These are phyloP conservation scores for Corynascus novoguineensis DNA, from an alignment of 495 filamentous ascomycete species.

Conservation along the genomic window DNA sequence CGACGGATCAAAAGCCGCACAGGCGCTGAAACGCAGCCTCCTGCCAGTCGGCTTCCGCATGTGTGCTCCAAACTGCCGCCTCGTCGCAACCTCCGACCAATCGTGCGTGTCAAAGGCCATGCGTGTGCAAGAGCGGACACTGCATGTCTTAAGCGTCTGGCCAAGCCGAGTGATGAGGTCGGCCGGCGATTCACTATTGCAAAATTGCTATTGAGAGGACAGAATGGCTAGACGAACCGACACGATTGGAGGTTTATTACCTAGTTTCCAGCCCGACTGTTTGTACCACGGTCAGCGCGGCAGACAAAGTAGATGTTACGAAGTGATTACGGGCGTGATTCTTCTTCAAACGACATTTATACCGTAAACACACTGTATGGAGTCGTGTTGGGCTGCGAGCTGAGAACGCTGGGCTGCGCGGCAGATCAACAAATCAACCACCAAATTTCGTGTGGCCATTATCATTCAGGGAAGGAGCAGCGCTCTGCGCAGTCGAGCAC, in stretches of 20 bases:
- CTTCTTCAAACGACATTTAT: not conserved
- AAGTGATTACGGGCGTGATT: no score
- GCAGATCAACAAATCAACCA: conserved; percentile 21
- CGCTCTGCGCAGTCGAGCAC: not conserved
- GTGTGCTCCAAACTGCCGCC: not conserved
- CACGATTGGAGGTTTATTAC: not conserved
- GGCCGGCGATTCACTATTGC: not conserved
- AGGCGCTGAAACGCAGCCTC: not conserved
- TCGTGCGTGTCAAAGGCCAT: not conserved
- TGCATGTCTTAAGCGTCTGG: conserved; percentile 4
- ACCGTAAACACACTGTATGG: conserved; percentile 16
- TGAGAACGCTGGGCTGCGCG: conserved; percentile 16
- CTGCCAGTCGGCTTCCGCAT: conserved; percentile 9
- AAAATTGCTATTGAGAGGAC: not conserved
- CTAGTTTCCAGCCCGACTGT: not conserved
- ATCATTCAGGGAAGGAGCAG: conserved; percentile 1
- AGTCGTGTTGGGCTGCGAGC: not conserved
- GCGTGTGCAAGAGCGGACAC: not conserved
- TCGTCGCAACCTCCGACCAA: conserved; percentile 1
- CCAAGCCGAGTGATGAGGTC: not conserved
- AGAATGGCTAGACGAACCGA: not conserved
- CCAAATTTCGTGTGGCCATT: not conserved
- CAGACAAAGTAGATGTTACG: no score
- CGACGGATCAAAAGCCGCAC: not conserved
- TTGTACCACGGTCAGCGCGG: not conserved